phyloP scores from a whole-genome alignment of 176 grass and related monocot species.

The Carex pumila region DNA sequence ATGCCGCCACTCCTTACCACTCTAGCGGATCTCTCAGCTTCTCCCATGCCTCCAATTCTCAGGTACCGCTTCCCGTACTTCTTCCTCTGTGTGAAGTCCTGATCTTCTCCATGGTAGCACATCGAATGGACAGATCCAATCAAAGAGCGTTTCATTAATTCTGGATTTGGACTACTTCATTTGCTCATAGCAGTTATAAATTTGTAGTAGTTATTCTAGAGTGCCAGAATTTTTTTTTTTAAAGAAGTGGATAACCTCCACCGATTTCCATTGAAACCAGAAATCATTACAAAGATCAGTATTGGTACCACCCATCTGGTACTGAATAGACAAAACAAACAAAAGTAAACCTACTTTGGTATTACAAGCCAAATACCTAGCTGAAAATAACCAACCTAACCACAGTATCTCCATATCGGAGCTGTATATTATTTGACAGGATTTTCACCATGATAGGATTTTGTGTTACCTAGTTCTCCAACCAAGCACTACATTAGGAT shows the following conservation, averaged over 20 bases:
- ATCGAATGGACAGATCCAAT: background rate
- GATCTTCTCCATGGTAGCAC: background rate
- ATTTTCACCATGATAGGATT: background rate
- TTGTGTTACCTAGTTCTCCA: background rate
- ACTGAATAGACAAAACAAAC: too few species aligned
- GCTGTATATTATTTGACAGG: background rate
- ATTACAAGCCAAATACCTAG: too few species aligned
- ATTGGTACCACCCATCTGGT: background rate
- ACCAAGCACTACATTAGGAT: background rate
- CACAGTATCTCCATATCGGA: background rate
- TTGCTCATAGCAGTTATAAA: background rate
- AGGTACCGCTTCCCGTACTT: background rate
- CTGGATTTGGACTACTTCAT: background rate
- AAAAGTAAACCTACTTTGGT: too few species aligned
- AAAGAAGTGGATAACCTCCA: too few species aligned
- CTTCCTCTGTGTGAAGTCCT: background rate
- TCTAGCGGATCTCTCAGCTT: background rate
- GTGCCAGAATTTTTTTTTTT: background rate
- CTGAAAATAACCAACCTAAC: too few species aligned
- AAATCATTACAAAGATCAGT: too few species aligned
- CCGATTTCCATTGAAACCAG: too few species aligned
- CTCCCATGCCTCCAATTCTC: background rate
- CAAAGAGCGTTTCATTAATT: background rate
- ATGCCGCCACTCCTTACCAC: background rate
- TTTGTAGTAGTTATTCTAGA: background rate